phyloP scores from a whole-genome alignment of 2,329 filamentous ascomycete genomes.

The Cladosporium sphaerospermum region DNA sequence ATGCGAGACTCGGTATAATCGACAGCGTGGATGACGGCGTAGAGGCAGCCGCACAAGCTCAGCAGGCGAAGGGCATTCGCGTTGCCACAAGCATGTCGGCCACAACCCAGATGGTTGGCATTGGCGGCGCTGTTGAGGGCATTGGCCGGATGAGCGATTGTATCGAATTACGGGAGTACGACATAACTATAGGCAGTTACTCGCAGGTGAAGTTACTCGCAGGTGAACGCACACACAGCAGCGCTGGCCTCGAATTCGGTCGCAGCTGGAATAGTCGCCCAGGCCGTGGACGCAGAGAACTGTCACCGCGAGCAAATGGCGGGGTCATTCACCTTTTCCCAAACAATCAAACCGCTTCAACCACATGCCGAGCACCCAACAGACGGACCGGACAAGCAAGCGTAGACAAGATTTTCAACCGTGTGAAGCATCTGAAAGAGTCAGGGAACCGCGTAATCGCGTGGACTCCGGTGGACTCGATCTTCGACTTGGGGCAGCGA shows the following conservation, averaged over 20 bases:
- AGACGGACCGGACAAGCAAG: neutral
- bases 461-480: neutral
- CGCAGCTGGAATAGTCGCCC: too few relatives aligned
- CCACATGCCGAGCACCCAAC: neutral
- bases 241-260: too few relatives aligned
- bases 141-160: too few relatives aligned
- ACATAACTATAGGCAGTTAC: too few relatives aligned
- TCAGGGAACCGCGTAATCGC: neutral
- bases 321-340: neutral
- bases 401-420: neutral
- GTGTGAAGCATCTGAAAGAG: neutral
- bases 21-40: too few relatives aligned
- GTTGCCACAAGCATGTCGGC: neutral
- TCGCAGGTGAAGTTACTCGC: too few relatives aligned
- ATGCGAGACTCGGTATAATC: neutral
- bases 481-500: neutral
- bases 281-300: too few relatives aligned
- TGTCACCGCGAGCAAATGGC: neutral
- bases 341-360: neutral
- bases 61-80: neutral
- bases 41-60: too few relatives aligned
- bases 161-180: too few relatives aligned
- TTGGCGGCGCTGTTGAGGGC: neutral
- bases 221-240: too few relatives aligned
- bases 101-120: neutral